Conservation (phyloP, 331 rosid genomes). For the Quercus phellos region DNA sequence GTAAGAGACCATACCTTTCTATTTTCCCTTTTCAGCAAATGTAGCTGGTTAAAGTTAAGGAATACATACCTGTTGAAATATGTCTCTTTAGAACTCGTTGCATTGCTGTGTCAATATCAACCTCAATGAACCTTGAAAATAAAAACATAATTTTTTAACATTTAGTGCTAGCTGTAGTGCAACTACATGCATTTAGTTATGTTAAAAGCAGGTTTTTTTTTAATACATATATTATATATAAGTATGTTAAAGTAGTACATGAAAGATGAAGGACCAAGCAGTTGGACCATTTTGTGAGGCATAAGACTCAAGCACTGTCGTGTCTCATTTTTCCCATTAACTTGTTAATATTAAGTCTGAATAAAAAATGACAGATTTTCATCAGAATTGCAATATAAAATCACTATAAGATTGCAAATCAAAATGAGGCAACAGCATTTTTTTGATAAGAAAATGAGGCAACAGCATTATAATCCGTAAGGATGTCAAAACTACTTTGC, state of each 20-base stretch:
- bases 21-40: not conserved
- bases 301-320: not conserved
- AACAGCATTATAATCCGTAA: not conserved
- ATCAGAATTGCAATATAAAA: not conserved
- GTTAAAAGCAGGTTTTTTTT: not conserved
- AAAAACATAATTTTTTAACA: slow-evolving; percentile 18
- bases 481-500: not conserved
- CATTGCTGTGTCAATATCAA: slow-evolving; percentile 72
- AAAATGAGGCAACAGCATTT: not conserved
- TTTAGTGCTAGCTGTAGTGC: not conserved
- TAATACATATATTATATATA: no score
- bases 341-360: not conserved
- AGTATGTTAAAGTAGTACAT: not conserved
- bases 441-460: not conserved
- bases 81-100: slow-evolving; percentile 79
- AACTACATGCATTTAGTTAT: slow-evolving; percentile 6
- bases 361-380: not conserved
- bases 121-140: slow-evolving; percentile 63
- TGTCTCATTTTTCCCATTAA: not conserved
- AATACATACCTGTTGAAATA: slow-evolving; percentile 63
- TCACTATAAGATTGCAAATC: not conserved
- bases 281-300: not conserved
- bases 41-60: slow-evolving; percentile 1
- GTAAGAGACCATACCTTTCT: not conserved
- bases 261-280: not conserved